Percentiles rank a stretch among this genome's conserved stretches.
These are phyloP conservation scores for Fistulifera pelliculosa DNA, from an alignment of 108 stramenopile genomes.

Conservation along the genomic window DNA sequence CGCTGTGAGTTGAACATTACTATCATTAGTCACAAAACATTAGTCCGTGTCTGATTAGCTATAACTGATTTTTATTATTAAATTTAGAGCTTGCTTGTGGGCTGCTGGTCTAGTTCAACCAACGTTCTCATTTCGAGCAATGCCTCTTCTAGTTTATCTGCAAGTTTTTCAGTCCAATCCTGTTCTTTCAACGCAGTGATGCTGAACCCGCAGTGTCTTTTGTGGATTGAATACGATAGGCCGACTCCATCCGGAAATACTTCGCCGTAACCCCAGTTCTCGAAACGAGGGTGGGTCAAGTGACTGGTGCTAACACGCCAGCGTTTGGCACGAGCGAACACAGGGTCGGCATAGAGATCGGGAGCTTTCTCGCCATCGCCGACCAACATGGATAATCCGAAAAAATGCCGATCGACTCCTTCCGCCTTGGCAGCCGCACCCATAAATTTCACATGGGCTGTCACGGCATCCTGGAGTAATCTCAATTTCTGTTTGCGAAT, in stretches of 20 bases:
- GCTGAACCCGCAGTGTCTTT: constrained; percentile 62
- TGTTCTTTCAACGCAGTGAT: constrained; percentile 60
- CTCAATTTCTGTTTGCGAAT: constrained; percentile 35
- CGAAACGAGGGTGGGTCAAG: constrained; percentile 80
- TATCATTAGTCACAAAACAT: no score
- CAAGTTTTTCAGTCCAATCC: constrained; percentile 54
- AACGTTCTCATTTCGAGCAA: constrained; percentile 72
- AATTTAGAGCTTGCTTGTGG: constrained; percentile 54
- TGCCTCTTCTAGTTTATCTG: constrained; percentile 69
- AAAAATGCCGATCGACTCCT: constrained; percentile 82
- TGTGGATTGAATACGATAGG: constrained; percentile 77
- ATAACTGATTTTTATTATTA: no score
- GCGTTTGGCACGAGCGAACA: constrained; percentile 66
- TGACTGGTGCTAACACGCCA: constrained; percentile 88
- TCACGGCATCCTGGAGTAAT: constrained; percentile 50
- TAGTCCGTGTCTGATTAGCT: no score
- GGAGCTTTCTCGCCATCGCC: constrained; percentile 50
- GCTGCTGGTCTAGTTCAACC: constrained; percentile 36
- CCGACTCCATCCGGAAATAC: constrained; percentile 87
- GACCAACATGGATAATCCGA: constrained; percentile 64
- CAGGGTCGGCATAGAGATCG: constrained; percentile 59
- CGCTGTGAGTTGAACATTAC: no score
- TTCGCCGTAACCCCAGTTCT: constrained; percentile 89
- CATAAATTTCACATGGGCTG: constrained; percentile 68
- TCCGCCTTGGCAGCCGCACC: constrained; percentile 55